phyloP scores from a whole-genome alignment of 2,329 filamentous ascomycete species.

The Pseudophaeomoniella oleicola region DNA sequence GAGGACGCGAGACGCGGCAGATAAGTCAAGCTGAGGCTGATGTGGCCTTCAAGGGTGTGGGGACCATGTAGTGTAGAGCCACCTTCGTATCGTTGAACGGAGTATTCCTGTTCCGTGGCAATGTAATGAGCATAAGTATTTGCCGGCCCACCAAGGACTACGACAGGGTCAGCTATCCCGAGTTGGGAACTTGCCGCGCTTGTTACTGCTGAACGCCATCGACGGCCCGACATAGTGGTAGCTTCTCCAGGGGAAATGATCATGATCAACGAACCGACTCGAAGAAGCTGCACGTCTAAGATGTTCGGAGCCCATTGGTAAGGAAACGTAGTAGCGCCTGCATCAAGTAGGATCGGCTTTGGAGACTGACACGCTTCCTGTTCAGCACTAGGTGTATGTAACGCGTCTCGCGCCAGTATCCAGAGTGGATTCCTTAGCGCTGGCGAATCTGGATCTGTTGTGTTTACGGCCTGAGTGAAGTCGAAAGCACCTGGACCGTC shows the following conservation, averaged over 20 bases:
- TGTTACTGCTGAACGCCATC: slow-evolving; percentile 63
- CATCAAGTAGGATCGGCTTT: slow-evolving; percentile 78
- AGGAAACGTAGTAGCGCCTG: slow-evolving; percentile 62
- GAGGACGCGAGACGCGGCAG: slow-evolving; percentile 49
- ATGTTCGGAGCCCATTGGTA: slow-evolving; percentile 87
- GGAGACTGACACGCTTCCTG: slow-evolving; percentile 64
- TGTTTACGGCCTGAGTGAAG: slow-evolving; percentile 55
- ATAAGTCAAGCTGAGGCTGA: slow-evolving; percentile 66
- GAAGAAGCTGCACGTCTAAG: slow-evolving; percentile 73
- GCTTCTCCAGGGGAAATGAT: slow-evolving; percentile 77
- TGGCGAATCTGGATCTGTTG: slow-evolving; percentile 57
- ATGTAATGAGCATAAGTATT: slow-evolving; percentile 85
- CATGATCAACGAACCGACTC: slow-evolving; percentile 71
- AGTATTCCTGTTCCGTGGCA: slow-evolving; percentile 65
- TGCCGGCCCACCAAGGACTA: slow-evolving; percentile 74
- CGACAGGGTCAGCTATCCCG: slow-evolving; percentile 44
- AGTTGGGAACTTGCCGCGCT: slow-evolving; percentile 37
- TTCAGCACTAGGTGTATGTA: slow-evolving; percentile 54
- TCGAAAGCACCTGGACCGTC: slow-evolving; percentile 87
- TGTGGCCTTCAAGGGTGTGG: slow-evolving; percentile 70
- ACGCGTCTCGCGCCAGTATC: slow-evolving; percentile 56
- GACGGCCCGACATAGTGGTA: slow-evolving; percentile 79
- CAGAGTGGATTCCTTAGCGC: slow-evolving; percentile 61
- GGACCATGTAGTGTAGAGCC: slow-evolving; percentile 79
- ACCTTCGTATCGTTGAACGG: slow-evolving; percentile 83